phyloP scores from a whole-genome alignment of 345 rosid genomes.

The Viola odorata region DNA sequence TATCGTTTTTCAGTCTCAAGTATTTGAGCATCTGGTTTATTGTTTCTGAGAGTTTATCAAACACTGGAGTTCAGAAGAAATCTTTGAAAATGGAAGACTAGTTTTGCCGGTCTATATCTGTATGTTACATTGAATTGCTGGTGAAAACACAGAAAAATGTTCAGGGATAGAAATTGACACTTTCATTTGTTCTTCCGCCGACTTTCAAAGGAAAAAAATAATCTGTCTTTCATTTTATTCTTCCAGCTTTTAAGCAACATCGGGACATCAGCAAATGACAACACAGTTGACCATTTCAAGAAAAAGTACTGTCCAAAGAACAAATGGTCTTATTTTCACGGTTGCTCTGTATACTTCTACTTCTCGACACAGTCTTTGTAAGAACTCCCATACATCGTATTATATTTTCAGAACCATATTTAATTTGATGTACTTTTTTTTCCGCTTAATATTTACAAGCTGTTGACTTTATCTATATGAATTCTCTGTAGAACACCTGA shows the following conservation, averaged over 20 bases:
- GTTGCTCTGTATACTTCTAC: slow-evolving; percentile 63
- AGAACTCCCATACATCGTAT: slow-evolving; percentile 14
- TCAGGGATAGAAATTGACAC: no score
- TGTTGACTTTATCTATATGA: neutral
- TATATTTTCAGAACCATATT: neutral
- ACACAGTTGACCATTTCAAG: slow-evolving; percentile 45
- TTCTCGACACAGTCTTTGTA: slow-evolving; percentile 39
- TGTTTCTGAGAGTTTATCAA: neutral
- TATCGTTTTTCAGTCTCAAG: no score
- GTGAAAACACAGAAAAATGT: no score
- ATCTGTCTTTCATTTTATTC: neutral
- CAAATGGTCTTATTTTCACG: slow-evolving; percentile 61
- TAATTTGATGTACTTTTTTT: neutral
- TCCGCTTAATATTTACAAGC: neutral
- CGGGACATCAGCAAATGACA: slow-evolving; percentile 41
- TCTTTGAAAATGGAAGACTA: no score
- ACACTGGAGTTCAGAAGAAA: no score
- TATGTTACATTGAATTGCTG: no score
- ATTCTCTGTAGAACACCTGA: slow-evolving; percentile 41
- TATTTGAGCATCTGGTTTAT: slow-evolving; percentile 11
- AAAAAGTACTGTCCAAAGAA: slow-evolving; percentile 66
- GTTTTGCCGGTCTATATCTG: no score
- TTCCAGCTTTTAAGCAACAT: slow-evolving; percentile 72
- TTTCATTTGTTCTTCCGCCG: no score
- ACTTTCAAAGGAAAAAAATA: no score